A percentile compares a stretch with the other conserved stretches of the same genome.
Evolutionary conservation across 768 basidiomycete genomes (phyloP).

Genomic region (Suillus lakei): DNA sequence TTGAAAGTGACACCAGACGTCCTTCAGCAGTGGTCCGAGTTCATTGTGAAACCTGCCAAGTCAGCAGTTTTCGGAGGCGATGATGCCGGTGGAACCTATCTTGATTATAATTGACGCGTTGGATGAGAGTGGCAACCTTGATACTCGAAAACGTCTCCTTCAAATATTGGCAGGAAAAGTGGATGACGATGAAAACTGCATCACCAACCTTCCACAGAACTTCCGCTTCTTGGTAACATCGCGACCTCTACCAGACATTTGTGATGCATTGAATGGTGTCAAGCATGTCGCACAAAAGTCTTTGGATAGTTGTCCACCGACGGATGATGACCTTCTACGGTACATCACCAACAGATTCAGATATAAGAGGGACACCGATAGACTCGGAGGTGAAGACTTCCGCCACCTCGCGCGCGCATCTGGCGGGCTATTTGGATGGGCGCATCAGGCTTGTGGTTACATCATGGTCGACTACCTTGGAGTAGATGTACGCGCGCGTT

Average conservation of each 20-base stretch:
- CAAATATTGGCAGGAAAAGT: conserved; percentile 30
- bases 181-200: conserved; percentile 7
- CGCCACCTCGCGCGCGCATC: background rate
- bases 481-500: too few relatives aligned
- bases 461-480: too few relatives aligned
- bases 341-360: background rate
- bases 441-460: too few relatives aligned
- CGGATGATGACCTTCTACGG: background rate
- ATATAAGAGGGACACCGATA: background rate
- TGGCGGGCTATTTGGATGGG: too few relatives aligned
- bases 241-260: conserved; percentile 6
- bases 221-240: conserved; percentile 10
- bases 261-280: background rate
- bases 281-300: background rate
- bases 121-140: conserved; percentile 17
- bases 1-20: background rate
- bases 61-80: conserved; percentile 10
- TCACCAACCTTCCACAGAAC: conserved; percentile 3
- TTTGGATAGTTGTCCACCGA: background rate
- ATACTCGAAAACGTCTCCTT: conserved; percentile 19
- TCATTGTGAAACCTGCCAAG: conserved; percentile 20
- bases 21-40: conserved; percentile 16
- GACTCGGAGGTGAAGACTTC: background rate
- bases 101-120: conserved; percentile 29
- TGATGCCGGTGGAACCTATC: conserved; percentile 18